Evolutionary conservation across 2,329 filamentous ascomycete species (phyloP).

Genomic region (Escovopsis sp.): DNA sequence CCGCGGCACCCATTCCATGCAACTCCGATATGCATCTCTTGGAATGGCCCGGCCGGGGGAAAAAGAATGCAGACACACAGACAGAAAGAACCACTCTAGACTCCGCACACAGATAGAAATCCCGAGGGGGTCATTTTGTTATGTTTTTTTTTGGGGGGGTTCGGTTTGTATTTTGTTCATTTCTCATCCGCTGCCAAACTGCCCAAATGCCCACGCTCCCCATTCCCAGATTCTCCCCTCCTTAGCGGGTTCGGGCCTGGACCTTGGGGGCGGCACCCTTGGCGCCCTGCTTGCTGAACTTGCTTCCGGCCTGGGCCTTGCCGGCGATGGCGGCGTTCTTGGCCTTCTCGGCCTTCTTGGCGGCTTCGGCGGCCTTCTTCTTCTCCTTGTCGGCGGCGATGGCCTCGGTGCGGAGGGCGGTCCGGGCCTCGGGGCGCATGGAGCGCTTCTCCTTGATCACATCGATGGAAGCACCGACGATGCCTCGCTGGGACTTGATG

Average conservation of each 20-base stretch:
- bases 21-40: conserved; percentile 20
- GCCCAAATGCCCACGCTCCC: neutral
- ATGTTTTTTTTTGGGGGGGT: too few species aligned
- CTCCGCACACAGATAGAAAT: conserved; percentile 13
- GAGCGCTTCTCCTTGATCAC: conserved; percentile 98
- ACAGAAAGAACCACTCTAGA: conserved; percentile 22
- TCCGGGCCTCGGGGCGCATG: conserved; percentile 89
- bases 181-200: conserved; percentile 1
- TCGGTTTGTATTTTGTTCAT: conserved; percentile 1
- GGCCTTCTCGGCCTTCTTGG: conserved; percentile 99
- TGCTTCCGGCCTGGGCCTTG: conserved; percentile 65
- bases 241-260: conserved; percentile 66
- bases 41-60: conserved; percentile 27
- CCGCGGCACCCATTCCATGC: conserved; percentile 25
- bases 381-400: conserved; percentile 99
- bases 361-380: conserved; percentile 73
- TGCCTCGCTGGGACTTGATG: conserved; percentile 97
- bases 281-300: conserved; percentile 91
- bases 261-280: conserved; percentile 84
- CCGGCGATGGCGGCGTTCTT: conserved; percentile 64
- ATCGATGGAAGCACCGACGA: conserved; percentile 97
- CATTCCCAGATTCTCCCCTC: neutral
- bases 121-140: too few species aligned
- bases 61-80: conserved; percentile 12
- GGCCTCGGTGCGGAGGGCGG: conserved; percentile 74